A percentile compares a stretch with the other conserved stretches of the same genome.
These are phyloP conservation scores for Carallia pectinifolia DNA, from an alignment of 345 rosid species.

Conservation along the genomic window DNA sequence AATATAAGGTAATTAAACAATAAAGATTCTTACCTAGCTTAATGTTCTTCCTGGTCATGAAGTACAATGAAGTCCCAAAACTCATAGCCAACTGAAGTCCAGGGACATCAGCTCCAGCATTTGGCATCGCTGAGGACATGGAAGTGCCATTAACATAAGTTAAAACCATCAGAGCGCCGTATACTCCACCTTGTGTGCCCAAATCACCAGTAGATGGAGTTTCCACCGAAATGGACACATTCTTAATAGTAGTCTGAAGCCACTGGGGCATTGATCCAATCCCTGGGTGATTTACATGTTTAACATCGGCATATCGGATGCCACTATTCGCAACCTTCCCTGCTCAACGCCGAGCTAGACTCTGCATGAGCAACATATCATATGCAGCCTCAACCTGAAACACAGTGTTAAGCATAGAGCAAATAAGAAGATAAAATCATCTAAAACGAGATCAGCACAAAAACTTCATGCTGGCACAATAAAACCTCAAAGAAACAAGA, in stretches of 20 bases:
- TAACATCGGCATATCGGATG: constrained; percentile 90
- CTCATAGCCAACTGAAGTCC: constrained; percentile 75
- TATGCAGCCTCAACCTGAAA: constrained; percentile 89
- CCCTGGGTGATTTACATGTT: constrained; percentile 46
- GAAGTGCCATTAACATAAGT: constrained; percentile 80
- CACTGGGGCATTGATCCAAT: constrained; percentile 66
- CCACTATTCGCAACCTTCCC: constrained; percentile 75
- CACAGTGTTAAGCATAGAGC: constrained; percentile 8
- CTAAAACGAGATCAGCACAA: not conserved
- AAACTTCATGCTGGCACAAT: not conserved
- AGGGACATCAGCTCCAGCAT: constrained; percentile 76
- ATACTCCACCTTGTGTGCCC: constrained; percentile 82
- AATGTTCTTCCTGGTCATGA: constrained; percentile 78
- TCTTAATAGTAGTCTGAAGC: constrained; percentile 60
- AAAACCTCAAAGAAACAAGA: not conserved
- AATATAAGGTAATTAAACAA: no score
- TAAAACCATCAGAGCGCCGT: constrained; percentile 81
- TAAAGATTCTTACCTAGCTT: constrained; percentile 32
- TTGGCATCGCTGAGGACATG: constrained; percentile 40
- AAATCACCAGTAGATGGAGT: constrained; percentile 63
- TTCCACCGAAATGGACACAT: constrained; percentile 58
- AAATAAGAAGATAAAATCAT: not conserved
- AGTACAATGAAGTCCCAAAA: constrained; percentile 89
- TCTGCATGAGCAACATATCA: constrained; percentile 93
- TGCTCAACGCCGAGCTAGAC: constrained; percentile 79